Evolutionary conservation across 305 asterid species (phyloP).

Genomic region (Fraxinus xanthoxyloides): DNA sequence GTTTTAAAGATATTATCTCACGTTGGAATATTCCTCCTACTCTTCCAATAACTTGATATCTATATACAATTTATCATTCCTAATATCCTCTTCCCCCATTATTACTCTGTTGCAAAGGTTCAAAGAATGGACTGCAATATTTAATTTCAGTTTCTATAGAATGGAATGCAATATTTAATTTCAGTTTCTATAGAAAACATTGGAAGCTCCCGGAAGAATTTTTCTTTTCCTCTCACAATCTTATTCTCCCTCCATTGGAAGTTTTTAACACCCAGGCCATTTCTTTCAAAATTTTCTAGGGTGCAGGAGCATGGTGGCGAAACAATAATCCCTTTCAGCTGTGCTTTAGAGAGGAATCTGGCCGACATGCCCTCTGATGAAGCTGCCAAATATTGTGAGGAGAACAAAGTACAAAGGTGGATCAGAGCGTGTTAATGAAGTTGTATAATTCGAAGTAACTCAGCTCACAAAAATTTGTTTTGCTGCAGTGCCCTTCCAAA

Average conservation of each 20-base stretch:
- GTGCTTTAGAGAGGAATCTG: constrained; percentile 84
- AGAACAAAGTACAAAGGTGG: constrained; percentile 90
- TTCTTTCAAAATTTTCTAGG: constrained; percentile 45
- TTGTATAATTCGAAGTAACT: background rate
- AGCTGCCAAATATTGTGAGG: constrained; percentile 89
- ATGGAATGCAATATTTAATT: no score
- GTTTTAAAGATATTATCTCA: background rate
- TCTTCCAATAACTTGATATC: background rate
- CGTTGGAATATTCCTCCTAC: background rate
- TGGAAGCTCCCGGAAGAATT: background rate
- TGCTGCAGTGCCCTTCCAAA: constrained; percentile 77
- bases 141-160: no score
- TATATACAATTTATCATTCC: background rate
- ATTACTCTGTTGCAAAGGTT: background rate
- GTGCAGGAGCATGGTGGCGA: constrained; percentile 99
- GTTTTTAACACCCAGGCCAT: background rate
- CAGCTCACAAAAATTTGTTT: constrained; percentile 29
- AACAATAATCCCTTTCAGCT: constrained; percentile 82
- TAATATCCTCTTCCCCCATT: background rate
- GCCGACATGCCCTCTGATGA: constrained; percentile 81
- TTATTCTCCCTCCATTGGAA: background rate
- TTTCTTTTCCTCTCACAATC: background rate
- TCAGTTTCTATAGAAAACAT: background rate
- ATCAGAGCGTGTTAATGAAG: constrained; percentile 25
- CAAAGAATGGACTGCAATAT: background rate